phyloP scores from a whole-genome alignment of 176 grass and related monocot genomes.

The Saccharum officinarum region DNA sequence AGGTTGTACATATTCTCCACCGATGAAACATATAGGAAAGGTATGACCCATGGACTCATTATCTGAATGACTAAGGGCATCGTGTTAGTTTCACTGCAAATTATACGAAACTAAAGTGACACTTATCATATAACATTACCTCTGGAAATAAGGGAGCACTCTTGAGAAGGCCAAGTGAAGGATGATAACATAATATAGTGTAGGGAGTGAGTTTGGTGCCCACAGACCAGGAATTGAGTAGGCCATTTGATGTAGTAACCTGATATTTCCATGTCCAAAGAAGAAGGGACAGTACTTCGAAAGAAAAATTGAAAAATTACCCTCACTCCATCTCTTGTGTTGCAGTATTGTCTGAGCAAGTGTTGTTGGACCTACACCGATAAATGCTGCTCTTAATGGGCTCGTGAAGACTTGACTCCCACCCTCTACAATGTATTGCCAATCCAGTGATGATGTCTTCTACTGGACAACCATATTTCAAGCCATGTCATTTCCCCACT shows the following conservation, averaged over 20 bases:
- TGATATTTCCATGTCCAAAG: slow-evolving; percentile 51
- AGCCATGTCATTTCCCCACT: slow-evolving; percentile 65
- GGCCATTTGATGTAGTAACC: slow-evolving; percentile 60
- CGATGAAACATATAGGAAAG: slow-evolving; percentile 53
- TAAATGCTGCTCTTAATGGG: slow-evolving; percentile 53
- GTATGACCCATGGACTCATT: slow-evolving; percentile 52
- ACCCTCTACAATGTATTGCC: slow-evolving; percentile 76
- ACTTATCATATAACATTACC: not conserved
- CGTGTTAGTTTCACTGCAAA: slow-evolving; percentile 18
- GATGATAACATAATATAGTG: slow-evolving; percentile 60
- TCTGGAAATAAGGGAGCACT: slow-evolving; percentile 65
- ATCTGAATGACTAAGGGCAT: slow-evolving; percentile 37
- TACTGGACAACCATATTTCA: slow-evolving; percentile 67
- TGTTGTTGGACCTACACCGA: slow-evolving; percentile 65
- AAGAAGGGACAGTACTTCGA: slow-evolving; percentile 72
- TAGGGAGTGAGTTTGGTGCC: slow-evolving; percentile 60
- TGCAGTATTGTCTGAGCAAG: slow-evolving; percentile 64
- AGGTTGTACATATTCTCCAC: slow-evolving; percentile 48
- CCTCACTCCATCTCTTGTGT: slow-evolving; percentile 86
- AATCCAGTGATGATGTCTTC: slow-evolving; percentile 79
- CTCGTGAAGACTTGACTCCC: slow-evolving; percentile 50
- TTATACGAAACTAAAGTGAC: not conserved
- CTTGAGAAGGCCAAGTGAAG: slow-evolving; percentile 68
- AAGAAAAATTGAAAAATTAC: slow-evolving; percentile 54
- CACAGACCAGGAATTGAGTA: slow-evolving; percentile 59